Evolutionary conservation across 768 basidiomycete genomes (phyloP), one percentile per base, ranked within the genome.

Genomic region (Xerocomus spinulosus): DNA sequence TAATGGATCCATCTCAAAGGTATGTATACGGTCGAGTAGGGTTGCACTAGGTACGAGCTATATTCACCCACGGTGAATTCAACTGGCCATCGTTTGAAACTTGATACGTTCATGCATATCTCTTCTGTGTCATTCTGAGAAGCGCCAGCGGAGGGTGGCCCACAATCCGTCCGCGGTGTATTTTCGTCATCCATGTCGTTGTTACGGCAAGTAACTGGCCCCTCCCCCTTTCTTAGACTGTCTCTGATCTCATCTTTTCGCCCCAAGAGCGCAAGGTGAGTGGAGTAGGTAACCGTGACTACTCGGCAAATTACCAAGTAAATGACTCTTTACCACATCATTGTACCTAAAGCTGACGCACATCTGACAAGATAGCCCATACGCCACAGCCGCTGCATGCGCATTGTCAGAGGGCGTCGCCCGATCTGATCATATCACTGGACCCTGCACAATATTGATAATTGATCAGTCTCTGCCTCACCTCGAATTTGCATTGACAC

Each of bases 401-500:
- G 48, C 45, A 39, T 51, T 57, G 61, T 42, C 15, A 50, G 18
- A 60, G 51, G 48, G 61, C 15, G 33, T 46, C 36, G 13, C 36
- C 30, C 39, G 44, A 57, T 61, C 42, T 26, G 48, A 57, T 50
- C 43, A 26, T 38, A 57, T 51, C 55, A 41, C 20, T 47, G 39
- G 49, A 58, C 60, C 58, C 58, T 63, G 61, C 42, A 30, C 26
- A 34, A 34, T 41, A 53, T n/a, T n/a, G n/a, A n/a, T n/a, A 21
- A 44, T n/a, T n/a, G 50, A 36, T 36, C 24, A 17, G 39, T 36
- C 45, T 30, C 28, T 47, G 46, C 47, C 42, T 41, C 39, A 42
- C 39, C 50, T 49, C 30, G 18, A 15, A 34, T 45, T 34, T 30
- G 30, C 28, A 32, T 32, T n/a, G 20, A 13, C 25, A 29, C 40